phyloP scores from a whole-genome alignment of 2,329 filamentous ascomycete species.

The Rhynchosporium agropyri region DNA sequence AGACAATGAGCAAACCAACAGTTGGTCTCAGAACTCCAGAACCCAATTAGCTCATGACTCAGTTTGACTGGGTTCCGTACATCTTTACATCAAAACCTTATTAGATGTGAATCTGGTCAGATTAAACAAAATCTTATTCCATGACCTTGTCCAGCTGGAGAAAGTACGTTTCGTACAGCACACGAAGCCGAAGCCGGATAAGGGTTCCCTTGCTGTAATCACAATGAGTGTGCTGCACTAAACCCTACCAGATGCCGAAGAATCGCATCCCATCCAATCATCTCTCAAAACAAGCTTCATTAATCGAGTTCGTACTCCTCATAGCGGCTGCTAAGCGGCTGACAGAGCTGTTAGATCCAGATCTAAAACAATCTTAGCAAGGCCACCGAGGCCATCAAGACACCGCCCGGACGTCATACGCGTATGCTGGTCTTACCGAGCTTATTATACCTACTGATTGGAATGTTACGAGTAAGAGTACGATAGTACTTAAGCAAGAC shows the following conservation, averaged over 20 bases:
- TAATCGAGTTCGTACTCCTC: no score
- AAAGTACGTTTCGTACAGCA: not conserved
- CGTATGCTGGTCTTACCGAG: constrained; percentile 3
- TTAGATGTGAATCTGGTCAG: not conserved
- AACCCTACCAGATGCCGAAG: not conserved
- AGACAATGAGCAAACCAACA: not conserved
- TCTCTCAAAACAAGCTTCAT: constrained; percentile 4
- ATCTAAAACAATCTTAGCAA: not conserved
- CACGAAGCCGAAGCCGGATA: not conserved
- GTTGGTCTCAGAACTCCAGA: no score
- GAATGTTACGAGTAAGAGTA: not conserved
- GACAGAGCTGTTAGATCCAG: constrained; percentile 7
- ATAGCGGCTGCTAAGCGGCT: constrained; percentile 7
- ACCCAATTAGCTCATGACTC: not conserved
- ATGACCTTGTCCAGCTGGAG: constrained; percentile 7
- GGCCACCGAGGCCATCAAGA: constrained; percentile 7
- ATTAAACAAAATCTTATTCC: not conserved
- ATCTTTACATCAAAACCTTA: not conserved
- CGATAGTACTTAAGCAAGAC: not conserved
- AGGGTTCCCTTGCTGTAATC: not conserved
- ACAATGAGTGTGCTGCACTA: not conserved
- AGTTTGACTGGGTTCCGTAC: not conserved
- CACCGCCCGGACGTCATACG: constrained; percentile 1
- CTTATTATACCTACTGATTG: not conserved
- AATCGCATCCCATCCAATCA: not conserved